These are phyloP conservation scores for Fusarium sp. DNA, from an alignment of 2,329 filamentous ascomycete genomes.

Conservation along the genomic window DNA sequence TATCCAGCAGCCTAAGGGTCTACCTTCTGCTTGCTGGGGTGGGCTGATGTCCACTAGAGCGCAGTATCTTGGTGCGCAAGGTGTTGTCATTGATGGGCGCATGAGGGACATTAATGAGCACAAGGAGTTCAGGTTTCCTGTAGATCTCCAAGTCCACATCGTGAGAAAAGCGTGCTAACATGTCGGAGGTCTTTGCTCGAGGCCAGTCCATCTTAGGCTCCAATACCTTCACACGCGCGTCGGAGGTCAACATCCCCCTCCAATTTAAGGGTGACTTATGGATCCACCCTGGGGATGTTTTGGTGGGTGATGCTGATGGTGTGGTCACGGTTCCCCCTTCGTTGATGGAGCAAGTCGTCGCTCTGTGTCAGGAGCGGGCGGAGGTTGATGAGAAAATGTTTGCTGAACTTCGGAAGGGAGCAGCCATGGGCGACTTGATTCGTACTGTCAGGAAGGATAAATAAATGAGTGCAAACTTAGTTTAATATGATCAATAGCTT, in stretches of 20 bases:
- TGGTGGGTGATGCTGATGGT: constrained; percentile 51
- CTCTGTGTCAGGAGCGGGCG: constrained; percentile 49
- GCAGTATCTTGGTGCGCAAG: constrained; percentile 47
- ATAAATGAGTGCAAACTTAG: not conserved
- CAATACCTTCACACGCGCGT: constrained; percentile 51
- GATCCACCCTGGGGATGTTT: constrained; percentile 51
- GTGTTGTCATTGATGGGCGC: constrained; percentile 50
- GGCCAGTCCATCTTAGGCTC: constrained; percentile 51
- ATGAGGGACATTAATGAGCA: constrained; percentile 52
- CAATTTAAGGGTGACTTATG: constrained; percentile 49
- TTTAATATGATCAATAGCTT: not conserved
- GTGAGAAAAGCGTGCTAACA: not conserved
- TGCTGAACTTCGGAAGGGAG: constrained; percentile 24
- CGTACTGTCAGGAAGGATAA: constrained; percentile 21
- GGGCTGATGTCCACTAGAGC: constrained; percentile 52
- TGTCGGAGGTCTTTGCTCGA: constrained; percentile 48
- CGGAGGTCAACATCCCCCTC: constrained; percentile 49
- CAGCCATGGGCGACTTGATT: not conserved
- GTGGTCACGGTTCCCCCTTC: constrained; percentile 49
- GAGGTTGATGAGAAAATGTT: constrained; percentile 51
- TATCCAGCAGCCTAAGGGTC: constrained; percentile 49
- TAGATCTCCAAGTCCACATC: not conserved
- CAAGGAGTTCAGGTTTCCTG: constrained; percentile 39
- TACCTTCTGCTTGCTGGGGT: constrained; percentile 51
- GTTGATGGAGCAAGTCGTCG: constrained; percentile 46